A percentile compares a stretch with the other conserved stretches of the same genome.
These are phyloP conservation scores for Aspergillus unguis DNA, from an alignment of 2,329 filamentous ascomycete genomes.

Conservation along the genomic window DNA sequence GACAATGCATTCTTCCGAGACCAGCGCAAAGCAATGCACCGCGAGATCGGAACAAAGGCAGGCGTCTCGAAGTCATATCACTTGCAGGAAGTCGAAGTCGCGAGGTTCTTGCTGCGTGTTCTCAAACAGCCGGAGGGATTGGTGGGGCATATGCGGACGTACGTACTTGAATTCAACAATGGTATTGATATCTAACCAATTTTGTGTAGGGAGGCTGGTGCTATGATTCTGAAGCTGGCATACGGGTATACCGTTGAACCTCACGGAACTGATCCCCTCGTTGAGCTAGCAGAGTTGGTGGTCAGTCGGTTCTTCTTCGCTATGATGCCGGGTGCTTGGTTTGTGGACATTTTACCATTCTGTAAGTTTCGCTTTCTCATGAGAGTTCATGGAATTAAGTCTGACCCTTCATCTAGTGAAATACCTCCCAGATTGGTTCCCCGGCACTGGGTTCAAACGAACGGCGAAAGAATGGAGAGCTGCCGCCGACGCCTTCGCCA, in stretches of 20 bases:
- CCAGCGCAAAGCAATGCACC: slow-evolving; percentile 45
- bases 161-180: not conserved
- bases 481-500: slow-evolving; percentile 26
- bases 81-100: slow-evolving; percentile 44
- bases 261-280: slow-evolving; percentile 28
- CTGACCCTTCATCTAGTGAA: slow-evolving; percentile 15
- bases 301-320: slow-evolving; percentile 43
- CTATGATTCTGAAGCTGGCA: slow-evolving; percentile 40
- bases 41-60: slow-evolving; percentile 44
- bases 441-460: slow-evolving; percentile 44
- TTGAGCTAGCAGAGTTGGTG: slow-evolving; percentile 40
- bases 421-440: slow-evolving; percentile 45
- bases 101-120: slow-evolving; percentile 29
- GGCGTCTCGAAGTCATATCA: slow-evolving; percentile 38
- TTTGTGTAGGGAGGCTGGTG: slow-evolving; percentile 30
- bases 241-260: slow-evolving; percentile 34
- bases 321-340: slow-evolving; percentile 41
- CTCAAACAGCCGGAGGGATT: not conserved
- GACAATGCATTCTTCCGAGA: slow-evolving; percentile 37
- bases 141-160: not conserved
- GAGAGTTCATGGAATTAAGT: not conserved
- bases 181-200: not conserved
- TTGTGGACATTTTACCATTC: slow-evolving; percentile 46
- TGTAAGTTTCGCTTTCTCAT: slow-evolving; percentile 8
- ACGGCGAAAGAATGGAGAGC: slow-evolving; percentile 36